Evolutionary conservation across 768 basidiomycete species (phyloP), one percentile per base, ranked within the genome.

Genomic region (Phaeotremella fagi): DNA sequence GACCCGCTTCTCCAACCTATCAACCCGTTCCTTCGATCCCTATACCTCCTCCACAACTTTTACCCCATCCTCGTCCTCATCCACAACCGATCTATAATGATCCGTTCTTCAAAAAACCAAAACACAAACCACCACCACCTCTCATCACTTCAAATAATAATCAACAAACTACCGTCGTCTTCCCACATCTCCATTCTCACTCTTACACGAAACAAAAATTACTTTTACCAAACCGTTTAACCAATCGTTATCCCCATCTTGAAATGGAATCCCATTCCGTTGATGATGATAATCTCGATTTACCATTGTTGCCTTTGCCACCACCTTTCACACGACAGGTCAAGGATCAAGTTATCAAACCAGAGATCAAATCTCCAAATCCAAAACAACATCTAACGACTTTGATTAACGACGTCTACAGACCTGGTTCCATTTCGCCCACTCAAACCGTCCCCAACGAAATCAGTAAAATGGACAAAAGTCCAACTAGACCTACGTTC

Each of bases 1-100:
- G 37, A 15, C 48, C 18, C 28, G 27, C 43, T 28, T 51, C 50
- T 33, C 37, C 24, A 12, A 41, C 54, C 23, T 23, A 3, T 46
- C 26, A 49, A 44, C 42, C 42, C 3, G 41, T 35, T 14, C 55
- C 44, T 20, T 15, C 37, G 5, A 36, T 38, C 24, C 36, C 24
- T 20, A 6, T 7, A 7, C 7, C 38, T 9, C 20, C 20, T 12
- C 38, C 38, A 41, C 11, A 12, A 22, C 38, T 18, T 6, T 6
- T 41, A 6, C 38, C 38, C 38, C 11, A 41, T 9, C 38, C 38
- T 11, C 38, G 38, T 7, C 38, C 18, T 20, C 6, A 11, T 14
- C 38, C 38, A 12, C 38, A 6, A 7, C 12, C 18, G 12, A 9
- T 9, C 33, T 9, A 9, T n/a, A n/a, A n/a, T 35, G 33, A 35